Evolutionary conservation across 1,284 basidiomycete species (phyloP).

Genomic region (Entoloma clypeatum): DNA sequence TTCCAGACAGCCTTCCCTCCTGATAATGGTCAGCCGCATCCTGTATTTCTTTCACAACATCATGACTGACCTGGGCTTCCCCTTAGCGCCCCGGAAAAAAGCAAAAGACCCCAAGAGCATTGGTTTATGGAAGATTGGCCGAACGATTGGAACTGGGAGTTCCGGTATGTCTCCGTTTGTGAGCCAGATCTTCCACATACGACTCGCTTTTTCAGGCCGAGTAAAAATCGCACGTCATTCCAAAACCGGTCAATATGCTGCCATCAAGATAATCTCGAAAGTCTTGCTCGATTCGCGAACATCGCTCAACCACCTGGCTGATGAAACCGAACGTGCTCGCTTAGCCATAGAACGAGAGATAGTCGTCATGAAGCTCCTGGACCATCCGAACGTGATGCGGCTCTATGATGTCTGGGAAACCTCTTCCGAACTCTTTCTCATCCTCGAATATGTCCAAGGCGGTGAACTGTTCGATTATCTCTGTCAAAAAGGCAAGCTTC

Average conservation of each 20-base stretch:
- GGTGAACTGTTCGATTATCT: conserved; percentile 97
- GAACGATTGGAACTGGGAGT: conserved; percentile 89
- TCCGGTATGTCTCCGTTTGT: conserved; percentile 56
- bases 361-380: conserved; percentile 98
- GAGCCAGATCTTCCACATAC: conserved; percentile 1
- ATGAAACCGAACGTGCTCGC: conserved; percentile 63
- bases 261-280: conserved; percentile 96
- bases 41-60: conserved; percentile 18
- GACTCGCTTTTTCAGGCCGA: conserved; percentile 55
- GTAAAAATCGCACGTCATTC: conserved; percentile 90
- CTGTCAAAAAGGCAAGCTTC: conserved; percentile 80
- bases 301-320: conserved; percentile 67
- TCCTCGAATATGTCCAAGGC: conserved; percentile 96
- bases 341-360: conserved; percentile 94
- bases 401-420: conserved; percentile 99
- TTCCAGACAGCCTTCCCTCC: background rate
- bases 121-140: conserved; percentile 91
- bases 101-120: conserved; percentile 72
- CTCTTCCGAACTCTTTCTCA: conserved; percentile 83
- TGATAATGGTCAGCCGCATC: conserved; percentile 29
- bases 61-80: conserved; percentile 25
- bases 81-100: conserved; percentile 25
- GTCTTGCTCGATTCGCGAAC: conserved; percentile 67
- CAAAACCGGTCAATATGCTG: conserved; percentile 86
- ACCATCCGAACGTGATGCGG: conserved; percentile 93